Percentiles rank a stretch among this genome's conserved stretches.
Conservation (phyloP, 345 rosid genomes). For the Gossypium herbaceum region DNA sequence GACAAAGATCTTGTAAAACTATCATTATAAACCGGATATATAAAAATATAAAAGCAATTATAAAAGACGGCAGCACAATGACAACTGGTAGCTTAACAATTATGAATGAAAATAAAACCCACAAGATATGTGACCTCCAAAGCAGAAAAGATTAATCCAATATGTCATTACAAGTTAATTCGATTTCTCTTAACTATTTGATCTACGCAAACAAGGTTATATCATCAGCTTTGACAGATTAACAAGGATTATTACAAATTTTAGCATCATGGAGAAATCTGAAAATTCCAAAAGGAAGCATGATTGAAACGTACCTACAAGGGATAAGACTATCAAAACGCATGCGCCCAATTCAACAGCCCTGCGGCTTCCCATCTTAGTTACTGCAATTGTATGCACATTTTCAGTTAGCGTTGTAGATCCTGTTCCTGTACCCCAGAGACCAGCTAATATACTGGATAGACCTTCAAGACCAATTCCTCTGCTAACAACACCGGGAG, state of each 20-base stretch:
- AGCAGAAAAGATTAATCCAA: background rate
- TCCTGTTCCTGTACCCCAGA: slow-evolving; percentile 98
- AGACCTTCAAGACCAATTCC: slow-evolving; percentile 97
- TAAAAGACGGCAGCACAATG: too few relatives aligned
- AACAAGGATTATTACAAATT: background rate
- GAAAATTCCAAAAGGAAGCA: slow-evolving; percentile 6
- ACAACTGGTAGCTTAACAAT: too few relatives aligned
- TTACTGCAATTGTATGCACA: slow-evolving; percentile 95
- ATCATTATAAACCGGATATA: too few relatives aligned
- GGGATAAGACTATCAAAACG: slow-evolving; percentile 66
- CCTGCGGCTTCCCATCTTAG: slow-evolving; percentile 98
- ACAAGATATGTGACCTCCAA: background rate
- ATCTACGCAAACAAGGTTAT: background rate
- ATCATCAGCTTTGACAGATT: background rate
- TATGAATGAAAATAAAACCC: too few relatives aligned
- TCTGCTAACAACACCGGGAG: slow-evolving; percentile 83
- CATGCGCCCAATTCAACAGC: slow-evolving; percentile 85
- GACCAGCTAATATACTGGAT: slow-evolving; percentile 87
- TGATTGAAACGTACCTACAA: slow-evolving; percentile 56
- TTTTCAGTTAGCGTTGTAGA: slow-evolving; percentile 92
- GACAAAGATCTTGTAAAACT: too few relatives aligned
- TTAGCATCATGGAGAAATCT: slow-evolving; percentile 11
- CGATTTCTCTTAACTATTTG: background rate
- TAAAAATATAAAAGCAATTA: too few relatives aligned
- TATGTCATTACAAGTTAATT: background rate